Evolutionary conservation across 176 grass and related monocot genomes (phyloP).

Genomic region (Raddia guianensis): DNA sequence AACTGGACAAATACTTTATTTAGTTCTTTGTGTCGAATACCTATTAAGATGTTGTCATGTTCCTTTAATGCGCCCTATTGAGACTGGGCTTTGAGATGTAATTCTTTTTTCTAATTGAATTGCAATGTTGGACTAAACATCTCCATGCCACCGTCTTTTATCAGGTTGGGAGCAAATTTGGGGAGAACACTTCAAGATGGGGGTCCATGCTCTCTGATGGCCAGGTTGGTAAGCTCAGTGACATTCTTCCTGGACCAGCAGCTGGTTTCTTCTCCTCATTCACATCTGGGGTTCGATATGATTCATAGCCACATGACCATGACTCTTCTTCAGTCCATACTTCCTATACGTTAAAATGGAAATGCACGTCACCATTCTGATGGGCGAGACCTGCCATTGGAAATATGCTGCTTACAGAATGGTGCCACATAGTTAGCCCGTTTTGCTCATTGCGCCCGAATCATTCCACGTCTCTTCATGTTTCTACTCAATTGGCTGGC

Average conservation of each 20-base stretch:
- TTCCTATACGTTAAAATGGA: neutral
- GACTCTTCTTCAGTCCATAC: slow-evolving; percentile 13
- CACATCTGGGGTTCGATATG: slow-evolving; percentile 75
- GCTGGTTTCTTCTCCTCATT: slow-evolving; percentile 91
- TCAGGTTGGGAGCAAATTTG: slow-evolving; percentile 99
- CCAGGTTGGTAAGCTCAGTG: slow-evolving; percentile 88
- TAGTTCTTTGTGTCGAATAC: neutral
- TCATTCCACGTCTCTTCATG: neutral
- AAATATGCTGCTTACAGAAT: slow-evolving; percentile 32
- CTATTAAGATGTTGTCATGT: neutral
- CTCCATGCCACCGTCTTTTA: slow-evolving; percentile 11
- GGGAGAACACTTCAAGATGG: slow-evolving; percentile 95
- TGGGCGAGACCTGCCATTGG: slow-evolving; percentile 16
- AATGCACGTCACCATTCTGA: slow-evolving; percentile 7
- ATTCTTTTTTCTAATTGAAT: neutral
- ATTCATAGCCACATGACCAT: slow-evolving; percentile 48
- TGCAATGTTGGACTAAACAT: slow-evolving; percentile 30
- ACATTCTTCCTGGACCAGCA: slow-evolving; percentile 93
- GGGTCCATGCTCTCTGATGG: slow-evolving; percentile 98
- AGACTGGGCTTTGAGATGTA: neutral
- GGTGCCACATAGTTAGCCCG: neutral
- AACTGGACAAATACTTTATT: neutral
- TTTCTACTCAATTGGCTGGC: neutral
- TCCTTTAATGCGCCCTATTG: neutral
- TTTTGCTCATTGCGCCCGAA: slow-evolving; percentile 5